These are phyloP conservation scores for Plasmodium cynomolgi DNA, from an alignment of 169 alveolate genomes.

Conservation along the genomic window DNA sequence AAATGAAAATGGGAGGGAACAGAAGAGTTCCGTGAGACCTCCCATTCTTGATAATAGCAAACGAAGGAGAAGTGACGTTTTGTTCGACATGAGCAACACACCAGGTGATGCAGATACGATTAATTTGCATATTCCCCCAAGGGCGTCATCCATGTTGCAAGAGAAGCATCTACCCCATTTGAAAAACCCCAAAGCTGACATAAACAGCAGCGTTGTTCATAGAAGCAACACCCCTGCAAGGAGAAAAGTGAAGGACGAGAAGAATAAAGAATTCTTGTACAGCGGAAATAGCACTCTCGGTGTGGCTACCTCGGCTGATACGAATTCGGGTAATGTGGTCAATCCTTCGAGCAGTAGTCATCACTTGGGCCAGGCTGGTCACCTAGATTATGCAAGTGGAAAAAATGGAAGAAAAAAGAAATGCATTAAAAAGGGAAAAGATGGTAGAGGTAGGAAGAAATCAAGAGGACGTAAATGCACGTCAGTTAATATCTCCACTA, in stretches of 20 bases:
- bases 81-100: background rate
- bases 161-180: background rate
- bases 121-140: background rate
- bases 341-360: background rate
- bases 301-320: background rate
- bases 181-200: background rate
- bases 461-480: background rate
- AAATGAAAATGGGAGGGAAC: background rate
- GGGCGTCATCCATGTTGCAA: background rate
- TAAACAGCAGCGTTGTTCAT: background rate
- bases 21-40: background rate
- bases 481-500: background rate
- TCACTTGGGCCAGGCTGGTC: background rate
- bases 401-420: background rate
- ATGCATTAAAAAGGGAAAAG: background rate
- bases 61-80: background rate
- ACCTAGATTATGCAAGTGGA: background rate
- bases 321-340: background rate
- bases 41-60: background rate
- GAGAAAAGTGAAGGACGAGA: background rate
- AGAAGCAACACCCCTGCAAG: background rate
- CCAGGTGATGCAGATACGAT: background rate
- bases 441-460: background rate
- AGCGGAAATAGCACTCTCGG: background rate
- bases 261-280: background rate